These are phyloP conservation scores for Pilasporangium apinafurcum DNA, from an alignment of 352 stramenopile species.

Conservation along the genomic window DNA sequence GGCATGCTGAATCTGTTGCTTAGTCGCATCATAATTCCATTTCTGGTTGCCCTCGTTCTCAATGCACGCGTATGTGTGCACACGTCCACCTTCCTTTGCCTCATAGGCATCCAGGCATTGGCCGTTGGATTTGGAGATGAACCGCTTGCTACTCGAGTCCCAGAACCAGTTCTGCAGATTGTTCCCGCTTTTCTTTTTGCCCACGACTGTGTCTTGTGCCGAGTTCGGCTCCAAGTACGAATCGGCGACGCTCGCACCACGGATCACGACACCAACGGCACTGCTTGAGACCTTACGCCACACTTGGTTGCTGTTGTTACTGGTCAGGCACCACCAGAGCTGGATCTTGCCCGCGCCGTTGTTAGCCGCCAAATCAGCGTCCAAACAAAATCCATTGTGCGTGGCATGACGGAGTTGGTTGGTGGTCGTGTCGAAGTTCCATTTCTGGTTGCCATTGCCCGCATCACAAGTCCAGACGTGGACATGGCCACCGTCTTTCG, in stretches of 20 bases:
- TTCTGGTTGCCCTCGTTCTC: conserved; percentile 45
- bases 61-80: conserved; percentile 56
- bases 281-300: conserved; percentile 26
- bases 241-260: conserved; percentile 11
- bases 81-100: conserved; percentile 31
- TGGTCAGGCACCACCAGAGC: conserved; percentile 39
- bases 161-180: conserved; percentile 40
- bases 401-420: conserved; percentile 37
- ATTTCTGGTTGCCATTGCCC: conserved; percentile 39
- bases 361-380: conserved; percentile 32
- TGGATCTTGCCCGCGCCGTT: conserved; percentile 22
- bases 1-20: conserved; percentile 35
- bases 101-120: conserved; percentile 64
- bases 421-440: conserved; percentile 23
- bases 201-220: conserved; percentile 23
- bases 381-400: conserved; percentile 51
- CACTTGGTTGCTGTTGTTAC: conserved; percentile 61
- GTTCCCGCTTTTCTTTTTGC: conserved; percentile 3
- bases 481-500: conserved; percentile 31
- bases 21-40: conserved; percentile 41
- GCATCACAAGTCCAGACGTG: conserved; percentile 30
- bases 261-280: conserved; percentile 22
- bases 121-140: conserved; percentile 33
- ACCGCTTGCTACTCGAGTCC: conserved; percentile 26
- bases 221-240: conserved; percentile 27